A percentile compares a stretch with the other conserved stretches of the same genome.
Evolutionary conservation across 2,329 filamentous ascomycete genomes (phyloP).

Genomic region (Basipetospora chlamydospora): DNA sequence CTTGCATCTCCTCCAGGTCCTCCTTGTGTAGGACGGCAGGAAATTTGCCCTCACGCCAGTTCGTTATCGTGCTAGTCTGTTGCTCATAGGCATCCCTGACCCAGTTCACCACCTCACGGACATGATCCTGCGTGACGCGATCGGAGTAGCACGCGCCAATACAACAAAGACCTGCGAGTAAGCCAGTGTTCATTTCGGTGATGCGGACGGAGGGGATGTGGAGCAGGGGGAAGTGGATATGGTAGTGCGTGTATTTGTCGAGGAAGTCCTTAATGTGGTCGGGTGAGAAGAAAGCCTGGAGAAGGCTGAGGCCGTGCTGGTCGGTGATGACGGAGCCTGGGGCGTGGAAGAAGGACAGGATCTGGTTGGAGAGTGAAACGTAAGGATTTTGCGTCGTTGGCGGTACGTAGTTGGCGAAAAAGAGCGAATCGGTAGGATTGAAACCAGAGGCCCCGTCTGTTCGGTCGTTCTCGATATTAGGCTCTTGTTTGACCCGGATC

Average conservation of each 20-base stretch:
- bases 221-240: slow-evolving; percentile 58
- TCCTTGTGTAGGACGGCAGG: slow-evolving; percentile 11
- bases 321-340: slow-evolving; percentile 39
- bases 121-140: slow-evolving; percentile 40
- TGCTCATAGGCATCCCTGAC: slow-evolving; percentile 40
- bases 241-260: slow-evolving; percentile 56
- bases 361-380: slow-evolving; percentile 38
- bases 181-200: slow-evolving; percentile 48
- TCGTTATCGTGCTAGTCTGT: slow-evolving; percentile 11
- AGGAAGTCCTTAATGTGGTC: slow-evolving; percentile 59
- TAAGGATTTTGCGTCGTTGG: slow-evolving; percentile 34
- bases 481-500: slow-evolving; percentile 55
- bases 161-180: slow-evolving; percentile 56
- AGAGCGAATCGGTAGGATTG: slow-evolving; percentile 27
- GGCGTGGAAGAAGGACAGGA: slow-evolving; percentile 36
- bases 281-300: slow-evolving; percentile 38
- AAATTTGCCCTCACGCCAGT: slow-evolving; percentile 7
- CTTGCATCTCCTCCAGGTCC: slow-evolving; percentile 53
- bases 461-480: slow-evolving; percentile 37
- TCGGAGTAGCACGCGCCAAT: slow-evolving; percentile 64
- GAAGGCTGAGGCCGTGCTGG: slow-evolving; percentile 38
- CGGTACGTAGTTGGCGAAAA: slow-evolving; percentile 35
- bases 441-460: slow-evolving; percentile 28
- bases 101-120: slow-evolving; percentile 54
- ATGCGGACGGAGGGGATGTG: slow-evolving; percentile 60